Conservation (phyloP, 257 asterid genomes). For the Nicotiana obtusifolia region DNA sequence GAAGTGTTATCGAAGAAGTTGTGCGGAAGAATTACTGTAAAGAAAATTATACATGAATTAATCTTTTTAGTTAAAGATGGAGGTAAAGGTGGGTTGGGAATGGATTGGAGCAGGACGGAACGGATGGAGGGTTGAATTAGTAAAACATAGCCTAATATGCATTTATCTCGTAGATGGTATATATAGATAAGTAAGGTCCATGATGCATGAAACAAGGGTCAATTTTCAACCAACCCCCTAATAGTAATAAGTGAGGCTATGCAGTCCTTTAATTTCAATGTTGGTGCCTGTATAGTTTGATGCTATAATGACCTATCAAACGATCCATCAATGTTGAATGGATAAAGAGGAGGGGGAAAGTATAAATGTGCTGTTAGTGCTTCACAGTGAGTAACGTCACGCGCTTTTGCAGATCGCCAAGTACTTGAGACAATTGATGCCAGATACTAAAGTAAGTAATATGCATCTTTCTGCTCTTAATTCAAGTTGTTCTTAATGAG, state of each 20-base stretch:
- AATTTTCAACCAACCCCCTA: not conserved
- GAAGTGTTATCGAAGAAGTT: not conserved
- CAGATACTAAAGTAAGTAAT: slow-evolving; percentile 61
- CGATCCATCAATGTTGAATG: not conserved
- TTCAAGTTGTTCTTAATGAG: not conserved
- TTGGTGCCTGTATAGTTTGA: not conserved
- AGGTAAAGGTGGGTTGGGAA: not conserved
- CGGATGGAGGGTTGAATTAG: not conserved
- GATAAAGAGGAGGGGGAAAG: not conserved
- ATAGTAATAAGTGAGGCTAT: not conserved
- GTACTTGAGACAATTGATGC: slow-evolving; percentile 71
- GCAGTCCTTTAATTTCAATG: not conserved
- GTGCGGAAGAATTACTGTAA: not conserved
- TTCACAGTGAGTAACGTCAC: not conserved
- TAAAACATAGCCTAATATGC: not conserved
- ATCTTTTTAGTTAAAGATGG: not conserved
- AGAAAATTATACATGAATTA: not conserved
- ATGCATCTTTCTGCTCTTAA: slow-evolving; percentile 11
- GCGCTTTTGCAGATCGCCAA: slow-evolving; percentile 55
- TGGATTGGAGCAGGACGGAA: not conserved
- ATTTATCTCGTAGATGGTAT: slow-evolving; percentile 1
- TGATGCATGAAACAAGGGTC: not conserved
- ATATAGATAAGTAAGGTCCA: not conserved
- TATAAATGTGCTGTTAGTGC: not conserved
- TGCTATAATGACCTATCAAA: not conserved